These are phyloP conservation scores for Metrosideros polymorpha DNA, from an alignment of 441 rosid species.

Conservation along the genomic window DNA sequence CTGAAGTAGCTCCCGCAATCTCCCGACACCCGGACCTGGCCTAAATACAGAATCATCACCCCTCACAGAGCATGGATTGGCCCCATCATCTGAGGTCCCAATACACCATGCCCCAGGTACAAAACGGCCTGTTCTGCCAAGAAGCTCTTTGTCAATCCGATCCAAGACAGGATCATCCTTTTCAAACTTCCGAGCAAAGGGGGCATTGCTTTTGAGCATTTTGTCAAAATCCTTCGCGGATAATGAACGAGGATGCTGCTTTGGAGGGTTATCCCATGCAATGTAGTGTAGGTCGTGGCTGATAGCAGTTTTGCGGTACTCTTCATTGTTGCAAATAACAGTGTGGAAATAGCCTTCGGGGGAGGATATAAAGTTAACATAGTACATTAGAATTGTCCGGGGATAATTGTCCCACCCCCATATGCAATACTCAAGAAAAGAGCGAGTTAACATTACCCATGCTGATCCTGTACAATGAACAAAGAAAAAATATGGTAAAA, in stretches of 20 bases:
- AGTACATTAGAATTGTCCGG: slow-evolving; percentile 75
- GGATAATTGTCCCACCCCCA: slow-evolving; percentile 94
- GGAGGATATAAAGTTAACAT: slow-evolving; percentile 78
- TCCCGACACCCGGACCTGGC: slow-evolving; percentile 75
- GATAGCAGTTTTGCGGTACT: slow-evolving; percentile 47
- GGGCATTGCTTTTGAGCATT: slow-evolving; percentile 76
- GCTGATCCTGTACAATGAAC: slow-evolving; percentile 59
- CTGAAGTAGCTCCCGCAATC: slow-evolving; percentile 52
- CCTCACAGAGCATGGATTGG: slow-evolving; percentile 56
- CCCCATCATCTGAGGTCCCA: slow-evolving; percentile 49
- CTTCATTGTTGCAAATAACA: slow-evolving; percentile 62
- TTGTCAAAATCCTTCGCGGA: slow-evolving; percentile 59
- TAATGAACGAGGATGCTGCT: slow-evolving; percentile 75
- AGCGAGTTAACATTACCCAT: slow-evolving; percentile 63
- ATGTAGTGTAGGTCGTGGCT: slow-evolving; percentile 90
- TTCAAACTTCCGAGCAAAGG: slow-evolving; percentile 81
- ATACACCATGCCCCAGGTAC: slow-evolving; percentile 89
- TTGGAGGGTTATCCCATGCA: slow-evolving; percentile 95
- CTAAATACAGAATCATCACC: slow-evolving; percentile 57
- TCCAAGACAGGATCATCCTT: slow-evolving; percentile 68
- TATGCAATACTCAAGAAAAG: slow-evolving; percentile 71
- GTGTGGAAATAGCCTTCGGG: slow-evolving; percentile 98
- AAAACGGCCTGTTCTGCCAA: slow-evolving; percentile 55
- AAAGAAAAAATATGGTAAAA: not conserved
- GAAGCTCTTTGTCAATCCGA: slow-evolving; percentile 77